Conservation (phyloP, 768 basidiomycete genomes). For the Macrolepiota fuliginosa region DNA sequence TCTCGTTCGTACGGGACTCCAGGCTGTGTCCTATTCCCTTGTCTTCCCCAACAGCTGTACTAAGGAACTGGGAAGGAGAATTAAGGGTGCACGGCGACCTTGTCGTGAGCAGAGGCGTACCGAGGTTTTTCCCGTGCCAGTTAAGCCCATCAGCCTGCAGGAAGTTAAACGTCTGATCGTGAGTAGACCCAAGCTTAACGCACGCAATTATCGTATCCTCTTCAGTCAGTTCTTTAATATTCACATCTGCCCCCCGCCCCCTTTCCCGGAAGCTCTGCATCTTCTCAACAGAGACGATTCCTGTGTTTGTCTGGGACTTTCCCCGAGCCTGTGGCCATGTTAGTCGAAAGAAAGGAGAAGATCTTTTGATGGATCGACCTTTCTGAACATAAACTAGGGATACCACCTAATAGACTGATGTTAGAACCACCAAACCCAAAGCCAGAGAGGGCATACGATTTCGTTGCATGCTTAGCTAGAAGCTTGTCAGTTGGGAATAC, state of each 20-base stretch:
- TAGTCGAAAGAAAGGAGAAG: neutral
- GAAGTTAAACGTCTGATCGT: neutral
- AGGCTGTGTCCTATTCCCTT: slow-evolving; percentile 28
- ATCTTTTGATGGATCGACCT: neutral
- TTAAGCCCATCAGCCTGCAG: slow-evolving; percentile 17
- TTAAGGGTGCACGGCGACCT: neutral
- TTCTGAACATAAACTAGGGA: neutral
- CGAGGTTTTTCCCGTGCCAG: slow-evolving; percentile 20
- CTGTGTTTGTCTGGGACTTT: neutral
- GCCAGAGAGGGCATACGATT: neutral
- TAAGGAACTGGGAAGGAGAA: slow-evolving; percentile 28
- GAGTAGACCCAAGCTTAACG: neutral
- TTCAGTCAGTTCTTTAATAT: slow-evolving; percentile 7
- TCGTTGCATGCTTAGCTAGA: neutral
- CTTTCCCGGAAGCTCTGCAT: neutral
- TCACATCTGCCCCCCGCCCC: neutral
- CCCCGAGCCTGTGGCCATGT: neutral
- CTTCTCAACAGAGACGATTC: neutral
- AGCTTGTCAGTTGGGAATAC: neutral
- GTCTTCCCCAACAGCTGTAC: slow-evolving; percentile 27
- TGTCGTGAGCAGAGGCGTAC: neutral
- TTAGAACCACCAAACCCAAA: neutral
- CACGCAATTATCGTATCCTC: slow-evolving; percentile 8
- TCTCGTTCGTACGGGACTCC: slow-evolving; percentile 33
- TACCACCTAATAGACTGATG: neutral